Conservation (phyloP, 2,329 filamentous ascomycete species). For the Phoma herbarum region DNA sequence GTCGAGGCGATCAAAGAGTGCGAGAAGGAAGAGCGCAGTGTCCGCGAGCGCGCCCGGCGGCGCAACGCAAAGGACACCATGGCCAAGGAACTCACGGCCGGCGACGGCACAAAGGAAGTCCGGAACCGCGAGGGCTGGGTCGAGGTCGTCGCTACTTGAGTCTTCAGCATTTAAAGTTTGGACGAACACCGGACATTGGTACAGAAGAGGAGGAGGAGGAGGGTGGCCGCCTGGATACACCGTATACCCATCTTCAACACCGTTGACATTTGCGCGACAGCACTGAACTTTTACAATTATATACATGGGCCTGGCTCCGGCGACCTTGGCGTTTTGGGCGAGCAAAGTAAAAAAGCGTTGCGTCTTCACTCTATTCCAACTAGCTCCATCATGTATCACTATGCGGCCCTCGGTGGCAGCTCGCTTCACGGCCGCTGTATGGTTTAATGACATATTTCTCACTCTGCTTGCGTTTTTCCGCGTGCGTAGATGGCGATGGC, state of each 20-base stretch:
- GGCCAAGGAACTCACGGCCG: conserved; percentile 42
- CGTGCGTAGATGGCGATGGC: no score
- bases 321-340: background rate
- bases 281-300: no score
- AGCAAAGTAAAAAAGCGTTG: background rate
- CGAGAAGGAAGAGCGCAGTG: conserved; percentile 57
- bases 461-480: no score
- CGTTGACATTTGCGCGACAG: no score
- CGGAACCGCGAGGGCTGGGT: conserved; percentile 50
- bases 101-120: conserved; percentile 24
- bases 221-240: background rate
- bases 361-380: background rate
- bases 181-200: no score
- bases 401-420: background rate
- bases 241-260: background rate
- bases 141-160: conserved; percentile 33
- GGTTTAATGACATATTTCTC: background rate
- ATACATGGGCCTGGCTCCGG: background rate
- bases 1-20: conserved; percentile 56
- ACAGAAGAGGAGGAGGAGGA: no score
- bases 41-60: conserved; percentile 55
- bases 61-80: conserved; percentile 49
- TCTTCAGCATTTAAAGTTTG: no score
- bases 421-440: background rate
- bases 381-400: background rate